A percentile compares a stretch with the other conserved stretches of the same genome.
Conservation (phyloP, 2,329 filamentous ascomycete genomes). For the Fusarium lyarnte region DNA sequence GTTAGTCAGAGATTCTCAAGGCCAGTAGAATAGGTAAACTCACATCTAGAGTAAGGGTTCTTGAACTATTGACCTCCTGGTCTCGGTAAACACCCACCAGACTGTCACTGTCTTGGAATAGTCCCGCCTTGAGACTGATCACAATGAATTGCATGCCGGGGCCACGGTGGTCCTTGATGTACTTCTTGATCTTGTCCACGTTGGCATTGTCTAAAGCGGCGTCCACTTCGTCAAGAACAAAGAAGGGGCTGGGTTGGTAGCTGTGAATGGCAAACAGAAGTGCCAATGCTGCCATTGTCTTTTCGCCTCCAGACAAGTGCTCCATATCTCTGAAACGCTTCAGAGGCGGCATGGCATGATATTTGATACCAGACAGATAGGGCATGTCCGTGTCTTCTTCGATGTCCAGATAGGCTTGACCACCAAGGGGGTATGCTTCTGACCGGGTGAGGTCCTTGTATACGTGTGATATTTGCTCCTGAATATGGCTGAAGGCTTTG, state of each 20-base stretch:
- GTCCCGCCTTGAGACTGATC: conserved; percentile 92
- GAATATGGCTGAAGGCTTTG: conserved; percentile 93
- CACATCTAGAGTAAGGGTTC: conserved; percentile 93
- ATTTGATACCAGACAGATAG: conserved; percentile 95
- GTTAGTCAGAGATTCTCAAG: conserved; percentile 10
- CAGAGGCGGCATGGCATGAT: conserved; percentile 97
- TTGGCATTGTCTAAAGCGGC: conserved; percentile 98
- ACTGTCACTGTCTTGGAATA: conserved; percentile 97
- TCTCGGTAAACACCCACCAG: conserved; percentile 96
- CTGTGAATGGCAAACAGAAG: conserved; percentile 96
- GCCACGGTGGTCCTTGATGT: conserved; percentile 91
- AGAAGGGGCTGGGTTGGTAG: conserved; percentile 95
- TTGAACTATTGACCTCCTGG: conserved; percentile 90
- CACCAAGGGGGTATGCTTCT: conserved; percentile 91
- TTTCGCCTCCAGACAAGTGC: conserved; percentile 95
- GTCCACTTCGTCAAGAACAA: conserved; percentile 97
- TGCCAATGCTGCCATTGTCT: conserved; percentile 98
- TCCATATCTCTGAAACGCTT: conserved; percentile 99
- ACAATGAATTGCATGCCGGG: conserved; percentile 99
- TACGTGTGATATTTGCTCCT: conserved; percentile 90
- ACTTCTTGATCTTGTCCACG: conserved; percentile 94
- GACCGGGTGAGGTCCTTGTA: conserved; percentile 96
- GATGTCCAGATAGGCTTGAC: conserved; percentile 87
- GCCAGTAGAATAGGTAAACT: conserved; percentile 55
- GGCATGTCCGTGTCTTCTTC: conserved; percentile 95